Percentiles rank a stretch among this genome's conserved stretches.
phyloP scores from a whole-genome alignment of 2,329 filamentous ascomycete genomes.

The Dactylellina sp. region DNA sequence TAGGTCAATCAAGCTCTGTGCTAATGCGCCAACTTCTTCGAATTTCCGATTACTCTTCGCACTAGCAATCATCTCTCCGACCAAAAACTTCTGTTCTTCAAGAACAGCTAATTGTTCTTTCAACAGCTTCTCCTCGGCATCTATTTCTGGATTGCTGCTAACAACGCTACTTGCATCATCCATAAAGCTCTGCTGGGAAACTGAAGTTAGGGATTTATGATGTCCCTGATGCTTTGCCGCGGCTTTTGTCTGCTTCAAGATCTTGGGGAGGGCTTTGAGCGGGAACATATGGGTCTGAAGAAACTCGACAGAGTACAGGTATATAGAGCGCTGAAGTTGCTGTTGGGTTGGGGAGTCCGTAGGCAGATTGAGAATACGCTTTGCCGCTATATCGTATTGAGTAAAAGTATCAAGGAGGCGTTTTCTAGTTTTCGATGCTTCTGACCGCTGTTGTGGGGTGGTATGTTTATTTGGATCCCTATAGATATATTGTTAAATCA shows the following conservation, averaged over 20 bases:
- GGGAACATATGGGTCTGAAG: constrained; percentile 92
- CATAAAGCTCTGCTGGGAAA: constrained; percentile 36
- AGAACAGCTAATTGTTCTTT: constrained; percentile 83
- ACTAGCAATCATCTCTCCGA: constrained; percentile 83
- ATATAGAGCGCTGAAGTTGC: constrained; percentile 82
- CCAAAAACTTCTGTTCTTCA: constrained; percentile 91
- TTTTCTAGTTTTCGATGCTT: constrained; percentile 90
- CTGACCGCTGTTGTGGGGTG: constrained; percentile 77
- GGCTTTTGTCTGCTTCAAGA: constrained; percentile 67
- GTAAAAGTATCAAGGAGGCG: constrained; percentile 87
- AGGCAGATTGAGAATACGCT: constrained; percentile 81
- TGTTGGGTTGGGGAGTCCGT: constrained; percentile 78
- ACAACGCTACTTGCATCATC: constrained; percentile 65
- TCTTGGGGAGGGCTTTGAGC: constrained; percentile 77
- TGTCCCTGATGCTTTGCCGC: constrained; percentile 26
- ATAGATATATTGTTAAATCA: constrained; percentile 1
- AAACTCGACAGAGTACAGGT: constrained; percentile 83
- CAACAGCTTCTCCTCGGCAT: constrained; percentile 84
- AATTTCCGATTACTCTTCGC: constrained; percentile 82
- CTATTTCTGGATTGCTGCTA: constrained; percentile 74
- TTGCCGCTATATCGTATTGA: constrained; percentile 85
- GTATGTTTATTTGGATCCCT: constrained; percentile 64
- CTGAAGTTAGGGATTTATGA: constrained; percentile 39
- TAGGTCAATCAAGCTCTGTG: constrained; percentile 83
- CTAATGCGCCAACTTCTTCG: constrained; percentile 84